phyloP scores from a whole-genome alignment of 148 eudicot genomes.

The Cornus controversa region DNA sequence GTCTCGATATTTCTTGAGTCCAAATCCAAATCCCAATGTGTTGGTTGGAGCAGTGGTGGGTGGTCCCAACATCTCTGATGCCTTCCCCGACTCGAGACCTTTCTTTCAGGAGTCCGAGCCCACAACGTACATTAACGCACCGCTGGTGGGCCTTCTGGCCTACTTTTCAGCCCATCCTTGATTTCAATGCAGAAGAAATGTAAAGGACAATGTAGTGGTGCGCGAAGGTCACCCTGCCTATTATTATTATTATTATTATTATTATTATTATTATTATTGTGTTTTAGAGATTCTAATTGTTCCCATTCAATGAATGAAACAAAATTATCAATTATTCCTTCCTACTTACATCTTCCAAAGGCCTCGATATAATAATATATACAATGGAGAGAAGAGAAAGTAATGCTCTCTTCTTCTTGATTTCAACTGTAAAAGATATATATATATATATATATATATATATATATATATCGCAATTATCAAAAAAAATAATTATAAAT shows the following conservation, averaged over 20 bases:
- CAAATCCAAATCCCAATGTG: constrained; percentile 80
- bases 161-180: constrained; percentile 74
- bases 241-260: constrained; percentile 6
- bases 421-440: no score
- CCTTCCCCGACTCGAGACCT: constrained; percentile 89
- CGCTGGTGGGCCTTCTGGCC: constrained; percentile 87
- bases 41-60: constrained; percentile 93
- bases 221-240: constrained; percentile 53
- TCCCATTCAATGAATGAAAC: neutral
- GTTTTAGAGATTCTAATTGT: constrained; percentile 1
- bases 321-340: no score
- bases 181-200: constrained; percentile 12
- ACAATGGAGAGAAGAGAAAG: no score
- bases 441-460: no score
- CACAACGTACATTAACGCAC: constrained; percentile 94
- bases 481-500: no score
- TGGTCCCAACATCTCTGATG: constrained; percentile 80
- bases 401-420: no score
- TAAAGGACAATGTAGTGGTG: constrained; percentile 33
- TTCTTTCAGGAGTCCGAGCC: constrained; percentile 89
- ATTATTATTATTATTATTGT: no score
- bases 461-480: no score
- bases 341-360: neutral
- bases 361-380: no score
- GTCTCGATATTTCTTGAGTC: constrained; percentile 62